Base-by-base conservation (phyloP, 2,329 filamentous ascomycete species). In the Colletotrichum sp. region DNA sequence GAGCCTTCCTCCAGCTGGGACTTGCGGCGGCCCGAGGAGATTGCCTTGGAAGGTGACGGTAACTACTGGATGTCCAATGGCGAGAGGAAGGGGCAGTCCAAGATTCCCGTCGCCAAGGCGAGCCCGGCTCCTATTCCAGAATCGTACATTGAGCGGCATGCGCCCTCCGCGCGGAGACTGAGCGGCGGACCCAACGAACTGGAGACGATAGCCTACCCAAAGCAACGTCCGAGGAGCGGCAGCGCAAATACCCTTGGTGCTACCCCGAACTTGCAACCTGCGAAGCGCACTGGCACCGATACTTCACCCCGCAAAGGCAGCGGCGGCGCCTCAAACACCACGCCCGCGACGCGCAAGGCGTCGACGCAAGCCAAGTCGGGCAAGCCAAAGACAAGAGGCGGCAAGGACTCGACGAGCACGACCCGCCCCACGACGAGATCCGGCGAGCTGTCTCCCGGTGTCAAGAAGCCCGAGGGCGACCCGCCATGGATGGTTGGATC, bases 401-500 rank as follows among this genome's bases (percentile, higher is more conserved):
- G 91, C 16, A 89, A 87, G 80, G 85, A 86, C 77, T 83, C 88
- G 77, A 84, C 84, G 69, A 85, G 82, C 77, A 64, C 61, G 75
- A 92, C 90, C 38, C 89, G 92, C 16, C 93, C 93, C 24, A 86
- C 88, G 5, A 94, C 93, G 2, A 88, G 92, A 75, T 92, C 91
- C 8, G 92, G 92, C 24, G 91, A 91, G 74, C 79, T 89, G 34
- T 84, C 86, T 57, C 80, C 85, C 36, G 79, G 78, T 77, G 81
- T 84, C 89, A 91, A 95, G 82, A 91, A 93, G 57, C 96, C 96
- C 1, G 97, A 99, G 87, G 97, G 97, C 24, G 96, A 99, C 70
- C 96, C 97, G 12, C 97, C 97, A 67, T 99, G 97, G 97, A 91
- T 99, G 85, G 92, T 97, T 61, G 95, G 94, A 26, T 95, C 98